phyloP scores from a whole-genome alignment of 2,329 filamentous ascomycete species.

The Conoideocrella luteorostrata region DNA sequence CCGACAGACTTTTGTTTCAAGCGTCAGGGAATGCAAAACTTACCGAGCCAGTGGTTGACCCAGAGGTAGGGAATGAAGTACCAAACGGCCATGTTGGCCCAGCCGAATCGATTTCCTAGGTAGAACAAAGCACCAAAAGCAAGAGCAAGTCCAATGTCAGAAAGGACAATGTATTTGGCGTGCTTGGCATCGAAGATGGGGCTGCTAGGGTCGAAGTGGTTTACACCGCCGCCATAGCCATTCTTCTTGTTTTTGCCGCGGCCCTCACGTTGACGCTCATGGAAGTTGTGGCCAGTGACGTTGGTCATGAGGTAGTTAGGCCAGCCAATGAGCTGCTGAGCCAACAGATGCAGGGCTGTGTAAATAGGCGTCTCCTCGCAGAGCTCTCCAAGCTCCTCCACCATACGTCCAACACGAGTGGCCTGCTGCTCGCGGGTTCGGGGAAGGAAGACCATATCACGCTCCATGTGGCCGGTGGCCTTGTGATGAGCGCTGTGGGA shows the following conservation, averaged over 20 bases:
- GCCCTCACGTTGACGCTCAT: slow-evolving; percentile 84
- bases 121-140: slow-evolving; percentile 55
- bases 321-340: slow-evolving; percentile 90
- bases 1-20: not conserved
- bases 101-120: slow-evolving; percentile 73
- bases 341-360: slow-evolving; percentile 66
- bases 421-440: slow-evolving; percentile 81
- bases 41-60: slow-evolving; percentile 99
- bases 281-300: slow-evolving; percentile 93
- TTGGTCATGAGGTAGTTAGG: slow-evolving; percentile 86
- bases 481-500: slow-evolving; percentile 99
- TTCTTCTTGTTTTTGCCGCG: slow-evolving; percentile 91
- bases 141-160: slow-evolving; percentile 73
- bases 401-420: slow-evolving; percentile 62
- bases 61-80: slow-evolving; percentile 92
- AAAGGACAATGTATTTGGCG: slow-evolving; percentile 77
- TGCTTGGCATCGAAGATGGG: slow-evolving; percentile 91
- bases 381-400: slow-evolving; percentile 80
- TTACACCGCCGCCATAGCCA: slow-evolving; percentile 72
- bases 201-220: slow-evolving; percentile 87
- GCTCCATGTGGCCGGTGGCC: slow-evolving; percentile 92
- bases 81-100: slow-evolving; percentile 84
- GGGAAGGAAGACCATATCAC: slow-evolving; percentile 98
- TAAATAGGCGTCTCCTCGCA: slow-evolving; percentile 90
- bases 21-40: slow-evolving; percentile 30